These are phyloP conservation scores for Albugo candida DNA, from an alignment of 352 stramenopile species.

Conservation along the genomic window DNA sequence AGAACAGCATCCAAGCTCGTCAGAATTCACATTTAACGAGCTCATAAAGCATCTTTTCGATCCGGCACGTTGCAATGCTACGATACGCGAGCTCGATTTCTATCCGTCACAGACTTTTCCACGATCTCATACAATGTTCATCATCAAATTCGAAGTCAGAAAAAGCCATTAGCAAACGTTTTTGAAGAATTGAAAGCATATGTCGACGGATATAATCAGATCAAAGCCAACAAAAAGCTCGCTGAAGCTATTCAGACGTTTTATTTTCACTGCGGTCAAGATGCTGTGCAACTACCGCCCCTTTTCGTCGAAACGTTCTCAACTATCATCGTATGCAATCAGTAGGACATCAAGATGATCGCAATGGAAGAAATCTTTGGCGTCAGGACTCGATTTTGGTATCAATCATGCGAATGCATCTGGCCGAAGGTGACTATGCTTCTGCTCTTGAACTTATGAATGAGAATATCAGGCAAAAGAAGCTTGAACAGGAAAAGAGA, in stretches of 20 bases:
- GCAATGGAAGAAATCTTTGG: background rate
- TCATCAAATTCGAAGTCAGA: constrained; percentile 19
- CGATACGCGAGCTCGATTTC: too few species aligned
- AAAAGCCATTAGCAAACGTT: constrained; percentile 28
- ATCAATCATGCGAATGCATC: constrained; percentile 33
- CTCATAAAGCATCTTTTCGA: too few species aligned
- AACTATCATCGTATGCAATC: constrained; percentile 30
- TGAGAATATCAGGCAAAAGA: too few species aligned
- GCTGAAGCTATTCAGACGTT: constrained; percentile 46
- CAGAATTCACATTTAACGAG: too few species aligned
- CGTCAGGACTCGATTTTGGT: constrained; percentile 1
- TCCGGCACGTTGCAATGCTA: too few species aligned
- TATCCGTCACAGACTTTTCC: too few species aligned
- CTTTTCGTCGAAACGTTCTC: constrained; percentile 17
- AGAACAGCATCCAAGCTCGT: too few species aligned
- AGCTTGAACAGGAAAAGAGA: too few species aligned
- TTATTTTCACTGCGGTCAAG: constrained; percentile 53
- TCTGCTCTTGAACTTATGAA: constrained; percentile 27
- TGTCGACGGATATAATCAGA: constrained; percentile 16
- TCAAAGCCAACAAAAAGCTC: constrained; percentile 3
- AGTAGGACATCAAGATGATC: constrained; percentile 8
- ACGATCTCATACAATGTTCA: constrained; percentile 17
- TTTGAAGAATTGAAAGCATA: constrained; percentile 25
- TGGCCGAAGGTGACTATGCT: constrained; percentile 17
- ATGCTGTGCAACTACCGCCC: constrained; percentile 14